Evolutionary conservation across 106 monocot genomes (phyloP), one percentile per base, ranked within the genome.

Genomic region (Gastrodia elata): DNA sequence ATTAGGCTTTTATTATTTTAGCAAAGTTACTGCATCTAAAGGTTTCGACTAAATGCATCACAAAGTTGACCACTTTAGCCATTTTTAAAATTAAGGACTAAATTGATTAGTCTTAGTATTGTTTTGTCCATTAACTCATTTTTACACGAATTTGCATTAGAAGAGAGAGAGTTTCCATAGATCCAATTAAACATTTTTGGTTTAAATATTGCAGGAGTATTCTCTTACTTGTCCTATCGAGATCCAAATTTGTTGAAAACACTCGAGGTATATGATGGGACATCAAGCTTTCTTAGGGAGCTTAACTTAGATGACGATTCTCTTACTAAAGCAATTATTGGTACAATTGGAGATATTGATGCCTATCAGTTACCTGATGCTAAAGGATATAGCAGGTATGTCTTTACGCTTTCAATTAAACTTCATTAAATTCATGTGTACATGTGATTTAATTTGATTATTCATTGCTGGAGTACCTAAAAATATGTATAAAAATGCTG

Each of bases 211-310:
- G 37, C 83, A 98, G 97, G 97, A 71, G 93, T 91, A 13, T 98
- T 98, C 82, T 98, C 97, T 9, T 98, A 82, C 75, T 77, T 93
- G 71, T 98, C 97, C 52, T 98, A 98, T 52, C 88, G 93, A 44
- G 97, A 98, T 84, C 97, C 97, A 41, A 98, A 98, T 75, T 76
- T 98, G 61, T 68, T 98, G 49, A 93, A 98, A 73, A 98, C 97
- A 7, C 78, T 98, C 39, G 97, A 98, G 39, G 82, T 98, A 18
- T 98, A 93, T 78, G 91, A 98, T 81, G 97, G 83, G 48, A 98
- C 97, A 7, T 73, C 90, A 59, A 77, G 71, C 38, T 98, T 98
- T 78, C 86, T 98, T 30, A 86, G 93, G 72, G 84, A 93, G 71
- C 79, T 93, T 30, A 88, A 98, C 24, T 61, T 98, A 41, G 97